A percentile compares a stretch with the other conserved stretches of the same genome.
Conservation (phyloP, 2,329 filamentous ascomycete genomes). For the Alternaria dauci region DNA sequence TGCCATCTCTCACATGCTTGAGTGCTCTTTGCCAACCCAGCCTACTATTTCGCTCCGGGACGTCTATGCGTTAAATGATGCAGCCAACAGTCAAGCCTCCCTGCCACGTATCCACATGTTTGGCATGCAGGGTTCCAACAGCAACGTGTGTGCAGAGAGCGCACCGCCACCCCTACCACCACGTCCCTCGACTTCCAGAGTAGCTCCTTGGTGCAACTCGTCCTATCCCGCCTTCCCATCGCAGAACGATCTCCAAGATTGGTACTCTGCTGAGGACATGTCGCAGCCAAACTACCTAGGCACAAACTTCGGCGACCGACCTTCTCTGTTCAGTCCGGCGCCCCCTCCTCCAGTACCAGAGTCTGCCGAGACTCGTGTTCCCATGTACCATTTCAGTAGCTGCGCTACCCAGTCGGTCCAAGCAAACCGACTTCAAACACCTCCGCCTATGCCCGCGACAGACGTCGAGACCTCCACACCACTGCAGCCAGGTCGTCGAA, state of each 20-base stretch:
- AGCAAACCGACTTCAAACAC: conserved; percentile 29
- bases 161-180: conserved; percentile 29
- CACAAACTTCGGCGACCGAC: conserved; percentile 20
- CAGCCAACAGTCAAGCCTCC: background rate
- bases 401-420: background rate
- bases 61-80: conserved; percentile 4
- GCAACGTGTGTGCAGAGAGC: conserved; percentile 2
- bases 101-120: conserved; percentile 7
- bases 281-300: conserved; percentile 12
- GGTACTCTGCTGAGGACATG: conserved; percentile 15
- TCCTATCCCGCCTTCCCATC: conserved; percentile 18
- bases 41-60: background rate
- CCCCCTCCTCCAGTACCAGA: conserved; percentile 18
- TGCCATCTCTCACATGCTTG: background rate
- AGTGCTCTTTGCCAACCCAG: background rate
- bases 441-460: conserved; percentile 22
- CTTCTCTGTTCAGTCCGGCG: conserved; percentile 17
- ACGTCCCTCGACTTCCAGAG: conserved; percentile 23
- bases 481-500: conserved; percentile 30
- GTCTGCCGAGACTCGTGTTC: background rate
- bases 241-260: conserved; percentile 11
- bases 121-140: background rate
- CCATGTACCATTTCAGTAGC: background rate
- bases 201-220: conserved; percentile 14
- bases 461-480: conserved; percentile 17